A percentile compares a stretch with the other conserved stretches of the same genome.
These are phyloP conservation scores for Amphirosellinia nigrospora DNA, from an alignment of 495 filamentous ascomycete genomes.

Conservation along the genomic window DNA sequence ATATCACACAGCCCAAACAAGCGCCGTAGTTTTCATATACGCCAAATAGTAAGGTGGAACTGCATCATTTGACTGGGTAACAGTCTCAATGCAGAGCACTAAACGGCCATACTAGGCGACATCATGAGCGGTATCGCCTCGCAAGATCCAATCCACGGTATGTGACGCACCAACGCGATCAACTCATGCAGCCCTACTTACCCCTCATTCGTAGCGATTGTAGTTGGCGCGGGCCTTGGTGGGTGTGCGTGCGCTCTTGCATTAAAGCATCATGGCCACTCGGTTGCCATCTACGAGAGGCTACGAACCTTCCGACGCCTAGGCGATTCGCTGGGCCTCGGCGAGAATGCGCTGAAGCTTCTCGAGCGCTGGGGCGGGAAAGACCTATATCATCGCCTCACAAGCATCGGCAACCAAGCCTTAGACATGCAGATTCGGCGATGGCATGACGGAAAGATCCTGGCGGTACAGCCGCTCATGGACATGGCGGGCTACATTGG, in stretches of 20 bases:
- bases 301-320: constrained; percentile 55
- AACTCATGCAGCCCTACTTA: not conserved
- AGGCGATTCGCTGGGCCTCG: constrained; percentile 58
- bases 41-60: too few relatives aligned
- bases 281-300: constrained; percentile 57
- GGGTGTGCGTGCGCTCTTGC: constrained; percentile 60
- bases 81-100: not conserved
- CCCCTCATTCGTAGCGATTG: constrained; percentile 44
- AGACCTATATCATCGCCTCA: constrained; percentile 49
- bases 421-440: constrained; percentile 59
- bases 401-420: constrained; percentile 59
- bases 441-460: constrained; percentile 57
- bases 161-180: not conserved
- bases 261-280: constrained; percentile 58
- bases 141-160: constrained; percentile 11
- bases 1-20: not conserved
- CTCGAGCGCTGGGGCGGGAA: constrained; percentile 55
- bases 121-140: not conserved
- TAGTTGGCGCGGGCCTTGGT: constrained; percentile 61
- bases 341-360: constrained; percentile 58
- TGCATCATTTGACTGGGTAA: constrained; percentile 3
- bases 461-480: constrained; percentile 61
- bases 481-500: constrained; percentile 63
- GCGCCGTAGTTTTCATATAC: not conserved
- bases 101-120: not conserved